Conservation (phyloP, 1,139 yeast species). For the Lodderomyces margitis region DNA sequence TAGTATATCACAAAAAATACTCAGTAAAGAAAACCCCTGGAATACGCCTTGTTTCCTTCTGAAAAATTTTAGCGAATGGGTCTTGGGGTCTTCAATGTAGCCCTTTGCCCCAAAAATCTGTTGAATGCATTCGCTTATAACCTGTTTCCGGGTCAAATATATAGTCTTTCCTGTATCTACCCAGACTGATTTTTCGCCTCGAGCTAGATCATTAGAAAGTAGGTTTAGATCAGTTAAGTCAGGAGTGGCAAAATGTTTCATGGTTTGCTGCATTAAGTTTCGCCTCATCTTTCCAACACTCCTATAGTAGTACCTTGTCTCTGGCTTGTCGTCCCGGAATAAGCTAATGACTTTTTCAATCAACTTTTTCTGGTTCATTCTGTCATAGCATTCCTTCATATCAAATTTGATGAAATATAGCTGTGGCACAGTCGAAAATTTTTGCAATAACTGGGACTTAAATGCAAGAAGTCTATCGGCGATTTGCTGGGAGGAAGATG, state of each 20-base stretch:
- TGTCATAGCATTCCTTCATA: slow-evolving; percentile 76
- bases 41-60: slow-evolving; percentile 68
- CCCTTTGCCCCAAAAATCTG: slow-evolving; percentile 27
- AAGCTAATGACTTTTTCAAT: slow-evolving; percentile 27
- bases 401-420: slow-evolving; percentile 70
- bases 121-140: slow-evolving; percentile 22
- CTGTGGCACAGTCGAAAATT: slow-evolving; percentile 27
- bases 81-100: slow-evolving; percentile 12
- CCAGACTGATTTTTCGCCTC: slow-evolving; percentile 6
- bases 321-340: slow-evolving; percentile 22
- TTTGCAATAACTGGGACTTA: slow-evolving; percentile 16
- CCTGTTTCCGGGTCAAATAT: slow-evolving; percentile 22
- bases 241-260: slow-evolving; percentile 11
- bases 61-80: slow-evolving; percentile 16
- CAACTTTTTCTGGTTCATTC: slow-evolving; percentile 55
- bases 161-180: slow-evolving; percentile 30
- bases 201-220: not conserved
- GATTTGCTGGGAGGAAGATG: slow-evolving; percentile 29
- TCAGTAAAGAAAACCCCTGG: slow-evolving; percentile 83
- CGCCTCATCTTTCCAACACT: slow-evolving; percentile 12
- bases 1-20: slow-evolving; percentile 71
- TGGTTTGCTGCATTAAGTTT: slow-evolving; percentile 8
- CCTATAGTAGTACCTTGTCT: slow-evolving; percentile 16
- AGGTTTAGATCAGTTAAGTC: slow-evolving; percentile 10
- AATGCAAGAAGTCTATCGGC: slow-evolving; percentile 19